Base-by-base conservation (phyloP, 257 asterid genomes). In the Euphrasia confusa region DNA sequence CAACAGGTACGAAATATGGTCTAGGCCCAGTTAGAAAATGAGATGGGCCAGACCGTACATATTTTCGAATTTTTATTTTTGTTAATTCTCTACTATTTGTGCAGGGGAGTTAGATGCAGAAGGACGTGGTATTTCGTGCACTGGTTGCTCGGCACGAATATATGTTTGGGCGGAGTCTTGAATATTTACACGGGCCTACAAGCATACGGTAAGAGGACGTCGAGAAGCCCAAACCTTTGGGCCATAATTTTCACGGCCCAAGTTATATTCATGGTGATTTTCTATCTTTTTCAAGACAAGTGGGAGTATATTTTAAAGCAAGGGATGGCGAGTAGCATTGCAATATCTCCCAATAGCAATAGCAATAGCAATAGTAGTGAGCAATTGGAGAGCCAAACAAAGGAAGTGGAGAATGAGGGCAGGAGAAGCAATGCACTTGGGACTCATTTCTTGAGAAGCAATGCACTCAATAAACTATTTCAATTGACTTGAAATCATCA, bases 401-500 rank as follows among this genome's bases (percentile, higher is more conserved):
- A 70, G 67, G 76, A 68, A 33, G 33, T 15, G 7, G 6, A 63
- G 66, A 61, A 63, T 54, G 87, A 82, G 64, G 70, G 64, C n/a
- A 73, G 84, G 77, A 88, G 78, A 68, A 86, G 87, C 81, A 91
- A 86, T 75, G 84, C 98, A 17, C 81, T 91, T 32, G 95, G 94
- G 60, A 62, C 86, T 70, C 69, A 75, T 69, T 83, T 91, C 68
- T 76, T 83, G 42, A 81, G 82, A 77, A 83, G 47, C 60, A 90
- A 82, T 79, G 96, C 81, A 11, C 81, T 88, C 10, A 81, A 84
- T 58, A 90, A 82, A 71, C 52, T 91, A 59, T 81, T 91, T 69
- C 98, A 91, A 68, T 45, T 45, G 52, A 45, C 17, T 45, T 45
- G 17, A 12, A 11, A 45, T 45, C 13, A 45, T 45, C 13, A 45